Base-by-base conservation (phyloP, 2,329 filamentous ascomycete species). In the Calonectria pseudoturangicola region DNA sequence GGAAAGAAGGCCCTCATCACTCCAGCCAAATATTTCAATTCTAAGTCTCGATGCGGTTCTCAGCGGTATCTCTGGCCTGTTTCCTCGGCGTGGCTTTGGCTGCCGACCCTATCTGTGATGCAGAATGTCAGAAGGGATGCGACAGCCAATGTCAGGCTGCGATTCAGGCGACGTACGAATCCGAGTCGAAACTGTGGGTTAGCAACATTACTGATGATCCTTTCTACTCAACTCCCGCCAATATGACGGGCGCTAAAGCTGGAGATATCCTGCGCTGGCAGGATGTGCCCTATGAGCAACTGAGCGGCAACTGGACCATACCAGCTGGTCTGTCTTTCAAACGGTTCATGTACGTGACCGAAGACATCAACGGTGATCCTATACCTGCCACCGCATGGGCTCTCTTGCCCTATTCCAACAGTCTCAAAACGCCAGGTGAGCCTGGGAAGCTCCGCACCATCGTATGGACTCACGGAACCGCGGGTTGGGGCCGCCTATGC, bases 321-420 rank as follows among this genome's bases (percentile, higher is more conserved):
- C 51, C 51, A 3, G 51, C 51, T 1, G 33, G 51, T 13, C n/a
- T 58, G 30, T 25, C 51, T 21, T 2, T 58, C 10, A 58, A 58
- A 30, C 51, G 51, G 30, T 39, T 58, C 30, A 58, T 58, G 51
- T 58, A 58, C n/a, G 51, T 58, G n/a, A 58, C 51, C n/a, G 51
- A 58, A 18, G 51, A 58, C 27, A 58, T 58, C 4, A 58, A 58
- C 16, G 51, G 51, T 13, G 51, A 58, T 25, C 30, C 51, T 39
- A 12, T 58, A 12, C 51, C 51, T 6, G 51, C 51, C 2, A 58
- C 51, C 2, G 51, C 51, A 3, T 58, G 51, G 51, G 51, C 21
- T 16, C 51, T 58, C 7, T 30, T 58, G 4, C 51, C 51, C 0
- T 58, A 39, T 25, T 58, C 51, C 9, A 58, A 39, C 18, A 58